These are phyloP conservation scores for Entomophthora muscae DNA, from an alignment of 371 early-diverging fungal species.

Conservation along the genomic window DNA sequence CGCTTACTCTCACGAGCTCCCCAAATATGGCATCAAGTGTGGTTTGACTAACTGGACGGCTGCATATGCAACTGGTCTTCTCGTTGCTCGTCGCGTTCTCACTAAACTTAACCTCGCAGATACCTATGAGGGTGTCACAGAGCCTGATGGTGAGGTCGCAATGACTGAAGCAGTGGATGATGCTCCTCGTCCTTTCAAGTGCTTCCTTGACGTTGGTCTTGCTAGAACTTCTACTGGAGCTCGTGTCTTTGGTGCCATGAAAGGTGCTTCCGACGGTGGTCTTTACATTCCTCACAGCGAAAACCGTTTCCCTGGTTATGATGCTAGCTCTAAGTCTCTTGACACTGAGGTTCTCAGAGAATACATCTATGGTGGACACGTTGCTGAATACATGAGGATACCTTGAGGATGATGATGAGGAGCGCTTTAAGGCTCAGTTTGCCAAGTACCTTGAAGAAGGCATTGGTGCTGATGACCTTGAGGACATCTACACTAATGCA, in stretches of 20 bases:
- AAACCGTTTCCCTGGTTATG: slow-evolving; percentile 97
- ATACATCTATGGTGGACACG: slow-evolving; percentile 98
- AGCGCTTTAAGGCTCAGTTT: slow-evolving; percentile 96
- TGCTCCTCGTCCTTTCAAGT: slow-evolving; percentile 97
- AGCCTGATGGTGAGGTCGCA: slow-evolving; percentile 84
- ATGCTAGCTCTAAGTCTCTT: slow-evolving; percentile 73
- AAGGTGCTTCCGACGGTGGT: slow-evolving; percentile 99
- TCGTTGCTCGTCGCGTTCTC: slow-evolving; percentile 93
- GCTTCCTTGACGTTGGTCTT: slow-evolving; percentile 98
- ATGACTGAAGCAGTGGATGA: slow-evolving; percentile 85
- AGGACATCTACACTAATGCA: slow-evolving; percentile 89
- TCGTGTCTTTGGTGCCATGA: slow-evolving; percentile 98
- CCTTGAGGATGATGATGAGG: slow-evolving; percentile 97
- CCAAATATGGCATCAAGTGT: slow-evolving; percentile 94
- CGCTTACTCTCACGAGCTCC: slow-evolving; percentile 98
- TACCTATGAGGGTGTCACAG: slow-evolving; percentile 89
- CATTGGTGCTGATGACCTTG: slow-evolving; percentile 81
- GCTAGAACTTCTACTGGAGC: slow-evolving; percentile 98
- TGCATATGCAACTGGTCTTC: slow-evolving; percentile 98
- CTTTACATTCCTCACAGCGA: slow-evolving; percentile 96
- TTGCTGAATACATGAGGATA: slow-evolving; percentile 96
- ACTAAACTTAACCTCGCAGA: slow-evolving; percentile 87
- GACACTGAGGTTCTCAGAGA: slow-evolving; percentile 91
- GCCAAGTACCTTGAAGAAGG: slow-evolving; percentile 85
- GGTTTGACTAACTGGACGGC: slow-evolving; percentile 99